Evolutionary conservation across 371 early-diverging fungal species (phyloP), one percentile per base, ranked within the genome.

Genomic region (Mucor lusitanicus): DNA sequence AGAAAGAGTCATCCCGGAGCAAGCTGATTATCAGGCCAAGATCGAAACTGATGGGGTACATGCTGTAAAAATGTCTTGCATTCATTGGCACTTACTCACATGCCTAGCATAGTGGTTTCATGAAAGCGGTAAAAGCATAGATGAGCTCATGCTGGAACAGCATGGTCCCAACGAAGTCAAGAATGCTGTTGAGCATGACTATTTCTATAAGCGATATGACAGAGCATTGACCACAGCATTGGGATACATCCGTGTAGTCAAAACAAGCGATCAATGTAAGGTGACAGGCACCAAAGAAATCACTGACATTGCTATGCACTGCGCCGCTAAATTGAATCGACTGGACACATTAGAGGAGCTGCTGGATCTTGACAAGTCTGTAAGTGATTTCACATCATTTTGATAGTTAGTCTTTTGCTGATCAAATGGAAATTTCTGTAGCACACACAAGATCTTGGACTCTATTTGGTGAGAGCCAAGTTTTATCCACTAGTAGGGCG

Each of bases 41-140:
- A 58, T 79, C 11, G 83, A 83, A 21, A 71, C 71, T 3, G 79
- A 83, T 64, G 83, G 83, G 39, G 83, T 79, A 73, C 73, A 53
- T 32, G 19, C 25, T 42, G 40, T 17, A 17, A 27, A 50, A 30
- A 19, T 64, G 54, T 23, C n/a, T 42, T 17, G 11, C 7, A n/a
- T 30, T 9, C 37, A 53, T 46, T n/a, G 27, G 27, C 53, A 25
- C 21, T 53, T 12, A 53, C 27, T 15, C 23, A 25, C 12, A 27
- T 23, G 4, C 5, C 12, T 46, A 21, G n/a, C 6, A 30, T 63
- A 80, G 83, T 83, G 83, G 83, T 83, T 83, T 53, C 76, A 77
- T 55, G 57, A 58, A 9, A 50, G 55, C 48, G 53, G 61, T 27
- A 69, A 76, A 35, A 68, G 65, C 48, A 40, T 74, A 23, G 66